Evolutionary conservation across 495 filamentous ascomycete genomes (phyloP), one percentile per base, ranked within the genome.

Genomic region (Emericellopsis terricola): DNA sequence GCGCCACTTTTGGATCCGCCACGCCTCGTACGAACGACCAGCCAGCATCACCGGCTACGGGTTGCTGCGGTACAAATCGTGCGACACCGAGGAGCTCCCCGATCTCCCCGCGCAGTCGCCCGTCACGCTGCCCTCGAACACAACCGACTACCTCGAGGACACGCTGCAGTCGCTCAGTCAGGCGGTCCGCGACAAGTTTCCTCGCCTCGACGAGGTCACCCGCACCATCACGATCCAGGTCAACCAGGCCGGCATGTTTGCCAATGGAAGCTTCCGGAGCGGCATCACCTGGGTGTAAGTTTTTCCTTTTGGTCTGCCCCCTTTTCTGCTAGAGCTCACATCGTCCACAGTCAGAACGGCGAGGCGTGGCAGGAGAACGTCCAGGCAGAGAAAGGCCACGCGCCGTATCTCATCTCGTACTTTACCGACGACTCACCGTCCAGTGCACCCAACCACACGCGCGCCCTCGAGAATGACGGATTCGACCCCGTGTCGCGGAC

Each of bases 391-490:
- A 6, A 6, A 6, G 23, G 23, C 6, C 51, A 29, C 34, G 44
- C 15, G 27, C 71, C 72, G 0, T 64, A 73, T 20, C 56, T 77
- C 7, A 60, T 76, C 27, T 50, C 63, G 41, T 60, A 72, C 30
- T 76, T 75, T 49, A 38, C 55, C 29, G 48, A 58, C 19, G 59
- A 57, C 8, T n/a, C n/a, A n/a, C 41, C 50, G 26, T 44, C 44
- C 2, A 49, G 46, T 19, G 34, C 55, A 3, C 64, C 62, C 5
- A 44, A 60, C 37, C 58, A 56, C 40, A 43, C 59, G 1, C 49
- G 51, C 13, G 61, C 67, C 0, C 19, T 64, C 6, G 39, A 42
- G 4, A 64, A 68, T 28, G 16, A 49, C 19, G 71, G 71, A 19
- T 65, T 66, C 48, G 71, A 78, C 41, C 65, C 63, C 2, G 40